Base-by-base conservation (phyloP, 1,284 basidiomycete species). In the Boletus sp. region DNA sequence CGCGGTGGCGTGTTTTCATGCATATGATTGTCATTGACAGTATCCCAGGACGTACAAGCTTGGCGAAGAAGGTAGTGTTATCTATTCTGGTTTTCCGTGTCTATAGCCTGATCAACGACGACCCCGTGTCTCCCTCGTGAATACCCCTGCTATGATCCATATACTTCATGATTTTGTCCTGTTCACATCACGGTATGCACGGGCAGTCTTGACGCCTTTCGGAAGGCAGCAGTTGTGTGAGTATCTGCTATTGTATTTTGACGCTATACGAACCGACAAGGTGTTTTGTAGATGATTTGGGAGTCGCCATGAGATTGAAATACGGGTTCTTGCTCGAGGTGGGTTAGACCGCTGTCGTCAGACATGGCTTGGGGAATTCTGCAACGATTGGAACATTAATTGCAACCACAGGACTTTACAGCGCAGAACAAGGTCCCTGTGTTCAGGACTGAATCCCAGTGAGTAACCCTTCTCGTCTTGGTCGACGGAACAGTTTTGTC, bases 401-500 rank as follows among this genome's bases (percentile, higher is more conserved):
- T 3, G 0, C 13, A 27, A 42, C 44, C 5, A 20, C 47, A 89
- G 79, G 86, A 91, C 59, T 93, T 93, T 61, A 88, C 86, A 5
- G 73, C 80, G 46, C 64, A 74, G 16, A 79, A 83, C 55, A 80
- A 76, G 5, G 70, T 91, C 36, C 88, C 91, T 5, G 87, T 94
- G 10, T 91, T 94, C 70, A 81, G 93, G 39, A 93, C 91, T 0
- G 89, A 89, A 66, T 91, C 88, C 3, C 86, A 91, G 79, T 89
- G 68, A 54, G 84, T 52, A 2, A 0, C 13, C 3, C 13, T 13
- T 41, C 14, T 30, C 14, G 0, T 39, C 3, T 44, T 27, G 2
- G 6, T 20, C 6, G 23, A 23, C 34, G 14, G 12, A 25, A 32
- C 19, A 4, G 6, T 7, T 17, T 17, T 26, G 6, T 32, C n/a